These are phyloP conservation scores for Hemisphaericaspora subhashii DNA, from an alignment of 1,139 yeast species.

Conservation along the genomic window DNA sequence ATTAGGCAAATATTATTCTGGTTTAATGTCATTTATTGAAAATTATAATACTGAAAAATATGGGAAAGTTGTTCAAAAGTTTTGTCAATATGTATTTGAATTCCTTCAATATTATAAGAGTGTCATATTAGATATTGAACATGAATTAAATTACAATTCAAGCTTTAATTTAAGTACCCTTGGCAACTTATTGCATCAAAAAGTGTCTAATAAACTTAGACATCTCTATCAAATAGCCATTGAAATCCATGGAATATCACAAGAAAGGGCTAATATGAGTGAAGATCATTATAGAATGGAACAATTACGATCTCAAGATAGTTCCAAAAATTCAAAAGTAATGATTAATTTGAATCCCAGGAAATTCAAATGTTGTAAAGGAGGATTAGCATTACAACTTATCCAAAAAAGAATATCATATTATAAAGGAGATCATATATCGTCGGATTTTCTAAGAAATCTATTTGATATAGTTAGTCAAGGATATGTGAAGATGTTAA, in stretches of 20 bases:
- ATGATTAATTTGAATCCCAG: conserved; percentile 10
- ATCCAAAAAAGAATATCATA: conserved; percentile 58
- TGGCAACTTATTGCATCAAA: conserved; percentile 32
- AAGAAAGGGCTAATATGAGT: conserved; percentile 16
- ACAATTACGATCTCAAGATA: not conserved
- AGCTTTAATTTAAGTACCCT: conserved; percentile 34
- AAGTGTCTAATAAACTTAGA: conserved; percentile 36
- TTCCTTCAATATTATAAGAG: conserved; percentile 50
- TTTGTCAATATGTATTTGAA: conserved; percentile 59
- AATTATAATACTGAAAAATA: conserved; percentile 52
- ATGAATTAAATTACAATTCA: conserved; percentile 47
- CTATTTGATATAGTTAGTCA: conserved; percentile 61
- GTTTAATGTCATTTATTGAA: conserved; percentile 56
- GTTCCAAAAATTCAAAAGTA: not conserved
- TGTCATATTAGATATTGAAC: conserved; percentile 53
- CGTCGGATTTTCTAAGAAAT: conserved; percentile 49
- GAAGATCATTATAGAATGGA: not conserved
- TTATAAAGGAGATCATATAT: conserved; percentile 65
- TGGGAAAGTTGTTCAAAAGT: conserved; percentile 75
- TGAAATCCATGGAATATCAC: conserved; percentile 42
- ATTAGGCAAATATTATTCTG: conserved; percentile 63
- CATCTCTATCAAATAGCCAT: conserved; percentile 59
- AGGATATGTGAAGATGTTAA: conserved; percentile 68
- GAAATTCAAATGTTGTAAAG: conserved; percentile 58
- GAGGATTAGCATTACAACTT: conserved; percentile 63